Conservation (phyloP, 495 filamentous ascomycete species). For the Lophiotrema nucula region DNA sequence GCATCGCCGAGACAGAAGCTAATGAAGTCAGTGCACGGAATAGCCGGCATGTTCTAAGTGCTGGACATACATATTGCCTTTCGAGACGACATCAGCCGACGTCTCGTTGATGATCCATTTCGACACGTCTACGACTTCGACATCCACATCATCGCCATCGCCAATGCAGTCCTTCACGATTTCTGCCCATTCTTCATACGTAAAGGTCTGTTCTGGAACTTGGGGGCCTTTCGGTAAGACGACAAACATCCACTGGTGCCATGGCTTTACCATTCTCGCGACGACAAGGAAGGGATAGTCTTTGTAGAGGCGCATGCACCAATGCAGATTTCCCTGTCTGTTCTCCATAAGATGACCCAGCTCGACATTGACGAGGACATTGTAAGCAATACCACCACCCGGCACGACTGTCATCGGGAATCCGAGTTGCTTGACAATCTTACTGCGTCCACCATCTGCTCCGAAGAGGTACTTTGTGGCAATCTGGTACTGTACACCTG, state of each 20-base stretch:
- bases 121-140: conserved; percentile 48
- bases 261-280: conserved; percentile 55
- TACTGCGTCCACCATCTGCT: conserved; percentile 55
- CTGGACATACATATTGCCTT: conserved; percentile 36
- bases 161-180: conserved; percentile 52
- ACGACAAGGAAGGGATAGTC: conserved; percentile 47
- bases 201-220: conserved; percentile 35
- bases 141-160: conserved; percentile 43
- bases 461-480: conserved; percentile 58
- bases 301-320: conserved; percentile 52
- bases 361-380: conserved; percentile 47
- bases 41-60: not conserved
- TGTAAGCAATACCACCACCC: conserved; percentile 16
- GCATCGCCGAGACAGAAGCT: conserved; percentile 54
- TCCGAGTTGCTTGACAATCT: conserved; percentile 36
- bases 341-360: conserved; percentile 50
- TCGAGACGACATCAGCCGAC: conserved; percentile 44
- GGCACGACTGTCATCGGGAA: conserved; percentile 13
- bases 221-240: conserved; percentile 45
- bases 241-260: conserved; percentile 58
- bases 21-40: conserved; percentile 34
- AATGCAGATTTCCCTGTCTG: conserved; percentile 57
- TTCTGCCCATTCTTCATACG: conserved; percentile 46
- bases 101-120: conserved; percentile 57
- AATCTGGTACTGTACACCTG: conserved; percentile 45